Conservation (phyloP, 805 yeast genomes). For the Nakazawaea pomicola region DNA sequence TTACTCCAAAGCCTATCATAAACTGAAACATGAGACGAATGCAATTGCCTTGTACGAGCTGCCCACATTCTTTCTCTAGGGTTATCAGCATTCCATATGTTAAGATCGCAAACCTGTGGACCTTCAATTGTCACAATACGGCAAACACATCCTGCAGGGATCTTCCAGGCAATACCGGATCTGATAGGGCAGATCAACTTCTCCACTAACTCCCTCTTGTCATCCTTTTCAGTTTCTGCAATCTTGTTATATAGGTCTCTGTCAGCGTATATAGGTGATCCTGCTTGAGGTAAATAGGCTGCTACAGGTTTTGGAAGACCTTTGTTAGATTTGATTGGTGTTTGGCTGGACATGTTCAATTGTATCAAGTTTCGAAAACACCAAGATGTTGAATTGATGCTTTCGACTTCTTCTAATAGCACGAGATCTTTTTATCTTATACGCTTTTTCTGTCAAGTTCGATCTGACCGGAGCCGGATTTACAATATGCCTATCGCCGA, state of each 20-base stretch:
- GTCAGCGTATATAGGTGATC: conserved; percentile 48
- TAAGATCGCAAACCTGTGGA: conserved; percentile 67
- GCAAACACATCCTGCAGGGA: conserved; percentile 56
- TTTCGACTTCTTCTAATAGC: not conserved
- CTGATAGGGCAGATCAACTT: conserved; percentile 44
- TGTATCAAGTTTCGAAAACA: no score
- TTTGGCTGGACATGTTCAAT: conserved; percentile 17
- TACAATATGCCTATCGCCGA: no score
- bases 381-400: no score
- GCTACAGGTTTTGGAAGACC: conserved; percentile 39
- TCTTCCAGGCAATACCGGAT: conserved; percentile 57
- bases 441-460: no score
- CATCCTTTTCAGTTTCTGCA: conserved; percentile 28
- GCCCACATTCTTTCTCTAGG: conserved; percentile 69
- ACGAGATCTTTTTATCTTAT: not conserved
- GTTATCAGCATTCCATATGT: conserved; percentile 57
- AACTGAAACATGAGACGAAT: conserved; percentile 56
- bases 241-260: conserved; percentile 40
- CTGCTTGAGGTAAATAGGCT: conserved; percentile 49
- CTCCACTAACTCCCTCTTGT: conserved; percentile 38
- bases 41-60: conserved; percentile 61
- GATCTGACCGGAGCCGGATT: no score
- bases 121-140: conserved; percentile 62
- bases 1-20: conserved; percentile 63
- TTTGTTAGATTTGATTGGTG: conserved; percentile 19